Evolutionary conservation across 2,329 filamentous ascomycete species (phyloP), one percentile per base, ranked within the genome.

Genomic region (Alternaria brassicae): DNA sequence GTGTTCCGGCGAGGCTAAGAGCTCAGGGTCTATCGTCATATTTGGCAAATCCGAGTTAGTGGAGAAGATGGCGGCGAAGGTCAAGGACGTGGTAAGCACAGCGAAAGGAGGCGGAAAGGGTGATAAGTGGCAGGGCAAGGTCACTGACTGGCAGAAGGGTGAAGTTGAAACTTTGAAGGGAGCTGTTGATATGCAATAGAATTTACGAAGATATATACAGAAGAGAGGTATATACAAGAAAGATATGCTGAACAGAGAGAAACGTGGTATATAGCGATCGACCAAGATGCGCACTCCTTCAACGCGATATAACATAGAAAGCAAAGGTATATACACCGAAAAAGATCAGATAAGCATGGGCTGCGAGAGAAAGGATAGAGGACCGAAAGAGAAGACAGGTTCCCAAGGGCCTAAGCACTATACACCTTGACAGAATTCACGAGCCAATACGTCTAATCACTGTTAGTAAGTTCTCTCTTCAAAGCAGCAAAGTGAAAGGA

Each of bases 361-460:
- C 21, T n/a, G 10, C n/a, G 27, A 34, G 28, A 30, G 25, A 25
- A 5, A 13, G 17, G 5, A 19, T 37, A 42, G 28, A 27, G 10
- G 6, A 19, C 13, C 44, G 3, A n/a, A n/a, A 4, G 15, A 17
- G 4, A 23, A 42, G 9, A 41, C 10, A 12, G n/a, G 6, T 37
- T 19, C 9, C 6, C 25, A 21, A 4, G 2, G 2, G 10, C 12
- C 67, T 56, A 77, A 13, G 71, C 73, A 37, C 66, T 75, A 61
- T 77, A 79, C 4, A 79, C 76, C 58, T 77, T 78, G 40, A 79
- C 60, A 0, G 72, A 78, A 56, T 79, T 79, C 44, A 79, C 61
- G 25, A 78, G 64, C 77, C 77, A 79, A 60, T 79, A 79, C 2
- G 63, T 71, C 72, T 75, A 41, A 17, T 6, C 3, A 42, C 4